Percentiles rank a stretch among this genome's conserved stretches.
Evolutionary conservation across 495 filamentous ascomycete genomes (phyloP).

Genomic region (Neurospora hispaniola): DNA sequence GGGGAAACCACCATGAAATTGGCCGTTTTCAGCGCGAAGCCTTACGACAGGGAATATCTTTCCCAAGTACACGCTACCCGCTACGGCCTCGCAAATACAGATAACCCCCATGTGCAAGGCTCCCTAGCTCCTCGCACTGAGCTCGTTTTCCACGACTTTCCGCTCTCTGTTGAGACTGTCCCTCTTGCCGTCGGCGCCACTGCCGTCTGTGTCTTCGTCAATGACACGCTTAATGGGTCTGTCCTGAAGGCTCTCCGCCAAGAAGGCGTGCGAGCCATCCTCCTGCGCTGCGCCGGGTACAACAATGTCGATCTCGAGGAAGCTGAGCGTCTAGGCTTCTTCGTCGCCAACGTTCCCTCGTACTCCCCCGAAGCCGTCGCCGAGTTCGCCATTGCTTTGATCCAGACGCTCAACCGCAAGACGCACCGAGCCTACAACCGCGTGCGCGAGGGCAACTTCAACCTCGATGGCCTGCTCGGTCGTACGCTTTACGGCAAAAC

Average conservation of each 20-base stretch:
- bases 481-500: constrained; percentile 51
- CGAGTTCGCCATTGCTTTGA: constrained; percentile 57
- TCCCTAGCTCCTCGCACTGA: constrained; percentile 12
- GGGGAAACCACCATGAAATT: constrained; percentile 35
- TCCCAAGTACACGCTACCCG: constrained; percentile 17
- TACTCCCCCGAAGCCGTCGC: constrained; percentile 66
- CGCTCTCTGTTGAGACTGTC: constrained; percentile 45
- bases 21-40: constrained; percentile 52
- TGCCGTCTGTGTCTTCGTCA: constrained; percentile 64
- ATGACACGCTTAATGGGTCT: constrained; percentile 43
- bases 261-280: constrained; percentile 42
- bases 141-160: constrained; percentile 45
- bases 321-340: constrained; percentile 47
- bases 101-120: constrained; percentile 3
- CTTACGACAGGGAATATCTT: constrained; percentile 48
- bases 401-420: constrained; percentile 60
- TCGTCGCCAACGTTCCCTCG: constrained; percentile 56
- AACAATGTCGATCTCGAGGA: constrained; percentile 54
- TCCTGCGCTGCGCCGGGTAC: constrained; percentile 61
- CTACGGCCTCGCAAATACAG: constrained; percentile 3
- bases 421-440: constrained; percentile 63
- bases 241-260: constrained; percentile 42
- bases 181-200: constrained; percentile 40
- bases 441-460: constrained; percentile 63
- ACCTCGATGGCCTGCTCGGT: constrained; percentile 53